Conservation (phyloP, 345 rosid genomes). For the sweet orange (Citrus sinensis) region DVS_A1.0 CM039163.1:38854501-38855000, state of each 20-base stretch:
- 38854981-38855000: constrained; percentile 99
- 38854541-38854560: neutral
- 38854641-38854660: neutral
- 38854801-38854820: neutral
- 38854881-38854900: neutral
- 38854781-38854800: neutral
- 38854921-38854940: neutral
- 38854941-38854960: neutral
- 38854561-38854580: neutral
- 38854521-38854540: neutral
- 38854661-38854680: neutral
- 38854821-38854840: neutral
- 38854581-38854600: neutral
- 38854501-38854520: neutral
- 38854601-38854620: neutral
- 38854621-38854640: neutral
- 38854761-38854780: neutral
- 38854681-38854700: neutral
- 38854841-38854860: neutral
- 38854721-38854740: neutral
- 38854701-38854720: neutral
- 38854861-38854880: neutral
- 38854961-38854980: constrained; percentile 36
- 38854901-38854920: neutral
- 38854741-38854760: neutral